Evolutionary conservation across 2,329 filamentous ascomycete genomes (phyloP), one percentile per base, ranked within the genome.

Genomic region (Arthrobotrys pseudoclavata): DNA sequence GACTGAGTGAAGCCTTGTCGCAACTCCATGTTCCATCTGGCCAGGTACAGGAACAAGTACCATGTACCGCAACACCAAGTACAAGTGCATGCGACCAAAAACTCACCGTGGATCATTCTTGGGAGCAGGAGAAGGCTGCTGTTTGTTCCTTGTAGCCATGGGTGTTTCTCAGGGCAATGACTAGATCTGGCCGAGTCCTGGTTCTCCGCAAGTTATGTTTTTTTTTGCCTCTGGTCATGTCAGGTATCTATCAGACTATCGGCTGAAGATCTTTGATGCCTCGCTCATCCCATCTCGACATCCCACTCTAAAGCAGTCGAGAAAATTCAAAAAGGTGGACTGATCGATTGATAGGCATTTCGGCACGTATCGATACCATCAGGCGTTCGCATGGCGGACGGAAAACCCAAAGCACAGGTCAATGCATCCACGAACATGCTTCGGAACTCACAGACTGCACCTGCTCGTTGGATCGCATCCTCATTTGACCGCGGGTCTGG

Each of bases 401-500:
- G 15, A 42, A 63, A 75, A 77, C 67, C 74, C 62, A 53, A 26
- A 69, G 57, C 47, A 76, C 29, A 63, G 47, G 47, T 60, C 60
- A 64, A 76, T 69, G 63, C 63, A 76, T n/a, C 63, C 71, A 75
- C 63, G 63, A 69, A 61, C 45, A 42, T 76, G 72, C 72, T 76
- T 76, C 72, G 64, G 64, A 69, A 75, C 53, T 69, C 70, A 67
- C 29, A 64, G 53, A 47, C 50, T 52, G 66, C 72, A 77, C 74
- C 74, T 77, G 64, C 74, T 77, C 60, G 74, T 77, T 77, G 74
- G 74, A 77, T 71, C 67, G 42, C 74, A 71, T 66, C 53, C 74
- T 77, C 64, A 68, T 71, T 71, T 77, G 74, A 77, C 74, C 74
- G 62, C 74, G 61, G 67, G 74, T 77, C 74, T 71, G 74, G 74